These are phyloP conservation scores for Patellifolia procumbens DNA, from an alignment of 179 eudicot species.

Conservation along the genomic window DNA sequence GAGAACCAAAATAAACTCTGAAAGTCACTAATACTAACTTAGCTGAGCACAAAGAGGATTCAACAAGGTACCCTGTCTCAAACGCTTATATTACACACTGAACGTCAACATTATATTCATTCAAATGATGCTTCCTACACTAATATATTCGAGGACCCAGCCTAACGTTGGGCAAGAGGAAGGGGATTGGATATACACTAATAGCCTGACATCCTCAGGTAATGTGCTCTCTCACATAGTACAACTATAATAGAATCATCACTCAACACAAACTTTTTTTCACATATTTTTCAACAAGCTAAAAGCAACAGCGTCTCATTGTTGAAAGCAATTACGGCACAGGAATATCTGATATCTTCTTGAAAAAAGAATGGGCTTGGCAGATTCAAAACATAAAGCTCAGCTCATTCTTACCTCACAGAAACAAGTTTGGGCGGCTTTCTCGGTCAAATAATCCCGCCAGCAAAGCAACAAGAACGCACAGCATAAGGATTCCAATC, in stretches of 20 bases:
- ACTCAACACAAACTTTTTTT: constrained; percentile 13
- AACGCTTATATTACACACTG: too few relatives aligned
- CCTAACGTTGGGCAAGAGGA: neutral
- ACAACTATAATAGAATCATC: neutral
- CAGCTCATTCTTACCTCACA: constrained; percentile 33
- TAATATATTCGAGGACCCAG: neutral
- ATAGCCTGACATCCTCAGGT: neutral
- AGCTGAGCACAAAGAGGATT: too few relatives aligned
- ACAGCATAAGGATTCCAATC: constrained; percentile 65
- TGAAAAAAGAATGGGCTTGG: constrained; percentile 26
- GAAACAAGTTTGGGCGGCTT: constrained; percentile 38
- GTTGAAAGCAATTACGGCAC: neutral
- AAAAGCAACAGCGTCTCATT: neutral
- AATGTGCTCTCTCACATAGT: neutral
- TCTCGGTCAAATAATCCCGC: constrained; percentile 53
- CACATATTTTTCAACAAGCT: constrained; percentile 4
- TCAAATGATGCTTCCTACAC: neutral
- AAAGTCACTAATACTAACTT: too few relatives aligned
- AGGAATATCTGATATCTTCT: constrained; percentile 7
- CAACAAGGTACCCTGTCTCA: too few relatives aligned
- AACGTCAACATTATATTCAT: neutral
- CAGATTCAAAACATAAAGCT: constrained; percentile 9
- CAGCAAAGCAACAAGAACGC: constrained; percentile 56
- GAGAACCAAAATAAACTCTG: neutral
- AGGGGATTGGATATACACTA: neutral